Evolutionary conservation across 148 eudicot species (phyloP), one percentile per base, ranked within the genome.

Genomic region (Vaccinium vitisidaea): DNA sequence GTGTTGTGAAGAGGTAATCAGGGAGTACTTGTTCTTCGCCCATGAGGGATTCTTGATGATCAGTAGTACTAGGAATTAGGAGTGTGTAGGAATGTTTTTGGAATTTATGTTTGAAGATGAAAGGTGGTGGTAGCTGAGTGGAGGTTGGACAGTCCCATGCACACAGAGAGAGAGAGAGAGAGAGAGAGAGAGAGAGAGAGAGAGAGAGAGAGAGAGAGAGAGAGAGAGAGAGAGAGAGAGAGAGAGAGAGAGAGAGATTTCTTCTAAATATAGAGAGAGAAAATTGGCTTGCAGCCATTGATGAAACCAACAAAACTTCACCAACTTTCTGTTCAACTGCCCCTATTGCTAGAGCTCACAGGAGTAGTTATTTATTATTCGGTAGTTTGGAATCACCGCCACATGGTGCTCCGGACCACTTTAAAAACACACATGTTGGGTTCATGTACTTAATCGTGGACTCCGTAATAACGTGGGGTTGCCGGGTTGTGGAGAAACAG

Each of bases 261-360:
- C 86, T 84, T 76, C 27, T 58, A 15, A 86, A 67, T 76, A 77
- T 59, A 74, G 74, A 83, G 85, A 80, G 86, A 80, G 63, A 75
- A 39, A 59, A 16, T 39, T 85, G 85, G 81, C 90, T 91, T 89
- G 93, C 77, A 77, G 18, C 75, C 54, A 63, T 85, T 75, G 84
- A 84, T 83, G 85, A 88, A 88, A 90, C 97, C 97, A 95, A 92
- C 98, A 83, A 91, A 75, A 90, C 39, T 74, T 87, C 87, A 93
- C 92, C 96, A 86, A 92, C 88, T 91, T 91, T 91, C 90, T 87
- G 98, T 91, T 95, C 92, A 95, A 94, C 98, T 91, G 92, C 98
- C 94, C 78, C 83, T 53, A 69, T 55, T 75, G 43, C 16, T 74
- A 82, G 88, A 73, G 82, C 50, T 23, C 84, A 43, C 6, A 43